Evolutionary conservation across 768 basidiomycete genomes (phyloP).

Genomic region (Daedaleopsis nitida): DNA sequence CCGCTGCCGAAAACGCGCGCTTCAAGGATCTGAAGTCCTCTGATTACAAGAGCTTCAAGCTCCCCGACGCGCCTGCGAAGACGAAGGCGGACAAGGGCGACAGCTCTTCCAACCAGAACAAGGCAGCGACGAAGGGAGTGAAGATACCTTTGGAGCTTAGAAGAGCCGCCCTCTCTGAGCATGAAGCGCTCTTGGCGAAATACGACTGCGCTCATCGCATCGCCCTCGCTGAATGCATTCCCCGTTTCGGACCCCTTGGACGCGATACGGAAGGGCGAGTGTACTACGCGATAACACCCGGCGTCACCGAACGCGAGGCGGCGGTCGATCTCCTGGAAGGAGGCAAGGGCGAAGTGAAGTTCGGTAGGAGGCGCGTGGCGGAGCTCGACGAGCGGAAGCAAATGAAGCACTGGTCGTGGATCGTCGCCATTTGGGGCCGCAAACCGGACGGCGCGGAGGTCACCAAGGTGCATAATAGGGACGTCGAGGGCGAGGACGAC

Average conservation of each 20-base stretch:
- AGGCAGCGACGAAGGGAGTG: conserved; percentile 35
- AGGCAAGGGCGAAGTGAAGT: conserved; percentile 35
- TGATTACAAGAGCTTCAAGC: conserved; percentile 48
- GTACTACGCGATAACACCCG: conserved; percentile 70
- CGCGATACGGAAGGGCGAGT: conserved; percentile 63
- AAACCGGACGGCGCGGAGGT: conserved; percentile 38
- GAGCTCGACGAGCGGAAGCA: conserved; percentile 51
- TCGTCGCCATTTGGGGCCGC: conserved; percentile 74
- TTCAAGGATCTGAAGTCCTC: conserved; percentile 49
- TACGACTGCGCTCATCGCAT: conserved; percentile 62
- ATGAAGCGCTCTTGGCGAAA: conserved; percentile 50
- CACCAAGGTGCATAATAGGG: conserved; percentile 18
- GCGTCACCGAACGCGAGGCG: conserved; percentile 55
- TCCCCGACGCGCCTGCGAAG: conserved; percentile 22
- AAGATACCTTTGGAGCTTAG: neutral
- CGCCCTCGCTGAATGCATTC: conserved; percentile 43
- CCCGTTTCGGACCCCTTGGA: conserved; percentile 68
- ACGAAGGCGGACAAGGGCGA: conserved; percentile 20
- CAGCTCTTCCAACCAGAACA: conserved; percentile 3
- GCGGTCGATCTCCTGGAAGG: conserved; percentile 37
- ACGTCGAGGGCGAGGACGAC: conserved; percentile 34
- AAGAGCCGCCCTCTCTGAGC: conserved; percentile 38
- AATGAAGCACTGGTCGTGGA: conserved; percentile 72
- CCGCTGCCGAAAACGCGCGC: conserved; percentile 57
- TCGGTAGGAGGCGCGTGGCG: conserved; percentile 44